These are phyloP conservation scores for Aspergillus felis DNA, from an alignment of 2,329 filamentous ascomycete genomes.

Conservation along the genomic window DNA sequence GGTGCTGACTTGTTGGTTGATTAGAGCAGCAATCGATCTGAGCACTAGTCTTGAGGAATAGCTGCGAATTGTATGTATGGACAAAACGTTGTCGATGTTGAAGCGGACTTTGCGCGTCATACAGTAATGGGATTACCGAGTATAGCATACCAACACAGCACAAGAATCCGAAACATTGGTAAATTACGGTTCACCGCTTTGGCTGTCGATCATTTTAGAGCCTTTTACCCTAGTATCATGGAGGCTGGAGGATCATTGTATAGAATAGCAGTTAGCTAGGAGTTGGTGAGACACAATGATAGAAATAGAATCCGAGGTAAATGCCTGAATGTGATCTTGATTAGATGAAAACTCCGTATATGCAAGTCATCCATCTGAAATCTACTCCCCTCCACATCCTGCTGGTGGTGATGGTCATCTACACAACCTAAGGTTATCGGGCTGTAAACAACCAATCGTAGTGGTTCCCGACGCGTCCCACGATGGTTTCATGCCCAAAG, in stretches of 20 bases:
- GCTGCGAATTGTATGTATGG: background rate
- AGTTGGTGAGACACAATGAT: background rate
- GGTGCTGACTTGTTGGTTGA: background rate
- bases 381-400: background rate
- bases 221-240: background rate
- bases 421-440: background rate
- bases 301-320: background rate
- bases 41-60: background rate
- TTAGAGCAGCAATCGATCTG: background rate
- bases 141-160: background rate
- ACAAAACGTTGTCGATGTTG: background rate
- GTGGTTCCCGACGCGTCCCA: background rate
- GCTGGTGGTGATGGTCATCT: background rate
- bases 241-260: too few species aligned
- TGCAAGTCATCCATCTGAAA: background rate
- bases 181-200: background rate
- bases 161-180: background rate
- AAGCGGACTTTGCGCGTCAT: background rate
- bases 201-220: background rate
- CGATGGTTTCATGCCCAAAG: background rate
- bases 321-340: background rate
- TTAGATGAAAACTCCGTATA: background rate
- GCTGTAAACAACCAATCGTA: background rate
- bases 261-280: background rate
- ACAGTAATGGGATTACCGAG: background rate